Percentiles rank a stretch among this genome's conserved stretches.
These are phyloP conservation scores for Mariannaea sp. DNA, from an alignment of 2,329 filamentous ascomycete genomes.

Conservation along the genomic window DNA sequence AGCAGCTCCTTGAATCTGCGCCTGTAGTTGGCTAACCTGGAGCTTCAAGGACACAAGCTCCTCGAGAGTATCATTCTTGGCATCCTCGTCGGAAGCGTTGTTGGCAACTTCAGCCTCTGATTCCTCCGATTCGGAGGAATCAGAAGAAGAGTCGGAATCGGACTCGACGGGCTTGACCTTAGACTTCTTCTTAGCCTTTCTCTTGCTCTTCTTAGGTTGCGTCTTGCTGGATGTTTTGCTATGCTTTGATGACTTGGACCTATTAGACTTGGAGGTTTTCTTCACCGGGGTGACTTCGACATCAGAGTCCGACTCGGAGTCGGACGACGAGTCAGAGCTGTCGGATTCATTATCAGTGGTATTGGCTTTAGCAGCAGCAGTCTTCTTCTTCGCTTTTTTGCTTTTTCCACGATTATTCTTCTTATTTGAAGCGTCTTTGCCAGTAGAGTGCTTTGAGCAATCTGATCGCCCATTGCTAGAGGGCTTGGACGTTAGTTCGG, in stretches of 20 bases:
- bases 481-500: slow-evolving; percentile 17
- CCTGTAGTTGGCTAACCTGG: slow-evolving; percentile 35
- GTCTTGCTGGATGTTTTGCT: slow-evolving; percentile 18
- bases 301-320: slow-evolving; percentile 26
- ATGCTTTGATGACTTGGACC: slow-evolving; percentile 12
- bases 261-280: slow-evolving; percentile 15
- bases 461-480: slow-evolving; percentile 17
- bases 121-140: slow-evolving; percentile 24
- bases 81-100: background rate
- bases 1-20: slow-evolving; percentile 23
- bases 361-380: background rate
- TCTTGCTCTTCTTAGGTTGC: slow-evolving; percentile 12
- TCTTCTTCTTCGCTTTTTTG: slow-evolving; percentile 18
- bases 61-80: slow-evolving; percentile 27
- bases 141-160: slow-evolving; percentile 34
- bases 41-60: slow-evolving; percentile 40
- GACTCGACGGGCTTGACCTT: slow-evolving; percentile 10
- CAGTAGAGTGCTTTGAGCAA: slow-evolving; percentile 13
- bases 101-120: slow-evolving; percentile 24
- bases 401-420: slow-evolving; percentile 22
- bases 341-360: slow-evolving; percentile 22
- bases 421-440: slow-evolving; percentile 19
- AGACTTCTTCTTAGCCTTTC: slow-evolving; percentile 15
- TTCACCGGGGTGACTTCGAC: slow-evolving; percentile 17
- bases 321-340: slow-evolving; percentile 18